A percentile compares a stretch with the other conserved stretches of the same genome.
phyloP scores from a whole-genome alignment of 2,329 filamentous ascomycete genomes.

The Penicillium palitans region DNA sequence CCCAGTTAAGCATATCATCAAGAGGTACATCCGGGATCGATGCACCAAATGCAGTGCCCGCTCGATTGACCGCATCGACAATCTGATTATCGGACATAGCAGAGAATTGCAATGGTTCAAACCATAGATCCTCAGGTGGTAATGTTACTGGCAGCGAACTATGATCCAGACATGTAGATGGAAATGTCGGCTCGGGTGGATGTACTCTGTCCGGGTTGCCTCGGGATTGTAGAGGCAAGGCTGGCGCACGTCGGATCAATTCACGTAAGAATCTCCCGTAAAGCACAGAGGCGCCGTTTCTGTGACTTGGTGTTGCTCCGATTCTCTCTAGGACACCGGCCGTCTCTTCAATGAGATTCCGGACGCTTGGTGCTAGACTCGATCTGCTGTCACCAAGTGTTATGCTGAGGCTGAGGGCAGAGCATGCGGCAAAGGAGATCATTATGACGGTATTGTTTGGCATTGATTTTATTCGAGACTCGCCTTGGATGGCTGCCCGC shows the following conservation, averaged over 20 bases:
- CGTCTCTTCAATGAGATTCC: constrained; percentile 66
- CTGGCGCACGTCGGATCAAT: constrained; percentile 43
- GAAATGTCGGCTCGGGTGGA: constrained; percentile 16
- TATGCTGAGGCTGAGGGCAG: constrained; percentile 64
- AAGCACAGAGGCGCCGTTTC: constrained; percentile 64
- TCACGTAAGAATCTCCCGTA: constrained; percentile 59
- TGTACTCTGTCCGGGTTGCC: constrained; percentile 9
- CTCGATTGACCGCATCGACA: constrained; percentile 64
- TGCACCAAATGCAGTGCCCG: constrained; percentile 60
- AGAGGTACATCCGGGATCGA: constrained; percentile 58
- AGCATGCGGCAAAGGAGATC: constrained; percentile 73
- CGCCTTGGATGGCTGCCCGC: constrained; percentile 70
- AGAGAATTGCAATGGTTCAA: constrained; percentile 62
- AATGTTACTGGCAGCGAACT: constrained; percentile 22
- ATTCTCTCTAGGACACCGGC: constrained; percentile 69
- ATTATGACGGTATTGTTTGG: constrained; percentile 77
- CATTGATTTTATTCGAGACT: constrained; percentile 69
- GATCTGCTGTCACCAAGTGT: constrained; percentile 57
- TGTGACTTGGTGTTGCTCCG: constrained; percentile 64
- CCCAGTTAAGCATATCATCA: constrained; percentile 60
- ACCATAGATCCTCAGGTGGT: constrained; percentile 41
- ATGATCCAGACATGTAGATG: constrained; percentile 11
- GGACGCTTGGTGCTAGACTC: constrained; percentile 62
- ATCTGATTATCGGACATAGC: constrained; percentile 71
- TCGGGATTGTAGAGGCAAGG: constrained; percentile 18